Evolutionary conservation across 2,329 filamentous ascomycete genomes (phyloP).

Genomic region (Claviceps arundinis): DNA sequence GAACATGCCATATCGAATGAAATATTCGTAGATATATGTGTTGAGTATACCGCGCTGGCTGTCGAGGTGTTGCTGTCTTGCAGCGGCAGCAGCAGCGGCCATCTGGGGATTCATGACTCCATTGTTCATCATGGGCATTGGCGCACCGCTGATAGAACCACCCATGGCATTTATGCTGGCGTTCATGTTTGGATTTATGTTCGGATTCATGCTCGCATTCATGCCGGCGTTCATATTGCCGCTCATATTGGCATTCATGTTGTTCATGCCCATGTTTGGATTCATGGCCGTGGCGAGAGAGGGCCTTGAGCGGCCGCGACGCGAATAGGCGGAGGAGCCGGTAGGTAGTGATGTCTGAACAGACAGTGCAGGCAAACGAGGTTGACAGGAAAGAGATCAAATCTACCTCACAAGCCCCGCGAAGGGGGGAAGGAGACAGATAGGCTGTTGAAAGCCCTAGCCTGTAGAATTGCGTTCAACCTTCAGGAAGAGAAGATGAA

Average conservation of each 20-base stretch:
- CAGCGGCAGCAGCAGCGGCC: constrained; percentile 18
- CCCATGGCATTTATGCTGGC: constrained; percentile 57
- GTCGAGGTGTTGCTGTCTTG: constrained; percentile 28
- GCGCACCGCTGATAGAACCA: constrained; percentile 46
- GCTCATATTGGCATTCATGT: constrained; percentile 26
- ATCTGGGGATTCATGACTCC: constrained; percentile 22
- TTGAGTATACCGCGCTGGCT: constrained; percentile 50
- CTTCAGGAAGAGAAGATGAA: constrained; percentile 1
- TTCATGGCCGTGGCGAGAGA: constrained; percentile 33
- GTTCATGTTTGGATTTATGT: constrained; percentile 52
- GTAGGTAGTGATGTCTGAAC: not conserved
- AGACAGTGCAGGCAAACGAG: constrained; percentile 7
- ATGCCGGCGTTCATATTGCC: too few species aligned
- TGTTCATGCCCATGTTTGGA: constrained; percentile 50
- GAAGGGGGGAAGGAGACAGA: not conserved
- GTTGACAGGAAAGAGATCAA: constrained; percentile 8
- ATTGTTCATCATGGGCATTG: constrained; percentile 57
- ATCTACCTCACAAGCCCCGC: constrained; percentile 4
- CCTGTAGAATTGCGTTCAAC: not conserved
- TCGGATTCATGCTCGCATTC: constrained; percentile 39
- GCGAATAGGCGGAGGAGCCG: constrained; percentile 8
- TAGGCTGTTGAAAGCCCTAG: constrained; percentile 17
- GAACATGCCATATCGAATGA: constrained; percentile 72
- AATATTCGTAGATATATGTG: constrained; percentile 86
- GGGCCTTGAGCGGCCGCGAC: constrained; percentile 4